Conservation (phyloP, 1,139 yeast species). For the Debaryomyces psychrophilus region DNA sequence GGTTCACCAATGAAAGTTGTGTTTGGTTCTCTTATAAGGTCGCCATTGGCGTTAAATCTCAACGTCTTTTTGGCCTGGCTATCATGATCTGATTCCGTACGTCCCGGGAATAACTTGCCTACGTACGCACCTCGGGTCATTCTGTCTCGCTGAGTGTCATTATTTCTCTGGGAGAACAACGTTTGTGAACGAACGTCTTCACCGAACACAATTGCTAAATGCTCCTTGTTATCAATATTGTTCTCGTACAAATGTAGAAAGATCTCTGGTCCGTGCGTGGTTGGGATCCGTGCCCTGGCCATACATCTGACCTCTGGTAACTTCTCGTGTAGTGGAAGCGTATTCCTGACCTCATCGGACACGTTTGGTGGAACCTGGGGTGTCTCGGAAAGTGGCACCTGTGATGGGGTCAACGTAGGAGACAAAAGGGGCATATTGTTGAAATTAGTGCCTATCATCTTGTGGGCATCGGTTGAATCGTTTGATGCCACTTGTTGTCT, state of each 20-base stretch:
- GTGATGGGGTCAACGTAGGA: conserved; percentile 39
- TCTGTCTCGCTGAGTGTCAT: conserved; percentile 87
- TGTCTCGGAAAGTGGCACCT: conserved; percentile 12
- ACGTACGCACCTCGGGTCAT: conserved; percentile 98
- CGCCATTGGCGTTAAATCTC: conserved; percentile 54
- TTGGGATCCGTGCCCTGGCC: conserved; percentile 91
- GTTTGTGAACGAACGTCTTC: conserved; percentile 82
- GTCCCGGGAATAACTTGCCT: conserved; percentile 86
- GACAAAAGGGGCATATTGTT: conserved; percentile 39
- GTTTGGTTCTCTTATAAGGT: conserved; percentile 44
- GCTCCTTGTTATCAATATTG: conserved; percentile 88
- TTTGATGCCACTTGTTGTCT: not conserved
- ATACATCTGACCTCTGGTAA: conserved; percentile 81
- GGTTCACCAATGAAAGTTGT: conserved; percentile 49
- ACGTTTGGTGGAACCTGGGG: conserved; percentile 26
- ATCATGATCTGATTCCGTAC: conserved; percentile 69
- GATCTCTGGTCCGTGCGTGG: conserved; percentile 91
- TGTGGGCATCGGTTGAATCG: not conserved
- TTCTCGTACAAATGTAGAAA: conserved; percentile 88
- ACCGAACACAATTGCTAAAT: conserved; percentile 95
- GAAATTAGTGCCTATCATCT: conserved; percentile 15
- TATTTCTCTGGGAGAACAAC: conserved; percentile 60
- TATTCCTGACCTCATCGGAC: conserved; percentile 25
- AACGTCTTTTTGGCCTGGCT: conserved; percentile 42
- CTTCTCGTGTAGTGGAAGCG: conserved; percentile 31